Evolutionary conservation across 208 protist species (phyloP), one percentile per base, ranked within the genome.

Genomic region (Trypanosoma conorhini): DNA sequence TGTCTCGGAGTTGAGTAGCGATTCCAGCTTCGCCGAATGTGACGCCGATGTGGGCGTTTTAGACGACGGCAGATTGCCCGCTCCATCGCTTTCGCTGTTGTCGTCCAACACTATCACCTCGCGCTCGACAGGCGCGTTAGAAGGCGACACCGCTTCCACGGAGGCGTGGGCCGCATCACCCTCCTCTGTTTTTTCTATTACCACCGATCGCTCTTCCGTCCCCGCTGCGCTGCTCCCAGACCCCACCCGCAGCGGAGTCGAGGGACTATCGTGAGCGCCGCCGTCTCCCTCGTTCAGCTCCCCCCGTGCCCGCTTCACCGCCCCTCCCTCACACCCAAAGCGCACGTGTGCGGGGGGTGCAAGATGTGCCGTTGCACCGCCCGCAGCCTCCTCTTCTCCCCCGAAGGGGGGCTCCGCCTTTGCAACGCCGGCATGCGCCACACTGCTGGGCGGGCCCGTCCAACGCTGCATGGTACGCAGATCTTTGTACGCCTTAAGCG

Each of bases 391-490:
- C 17, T 21, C 50, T 4, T 26, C 22, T 4, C 55, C 9, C n/a
- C n/a, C n/a, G n/a, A n/a, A n/a, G n/a, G 10, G 30, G 3, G 3
- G 55, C 22, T n/a, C 22, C 8, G n/a, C 38, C 8, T 35, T 28
- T 15, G 31, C 55, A 8, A 59, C 13, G 17, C 30, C 55, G 13
- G 9, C 15, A 13, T 35, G 2, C 5, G 10, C 5, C n/a, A 35
- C 55, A 13, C 15, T 31, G 33, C 3, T 35, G 21, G n/a, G 50
- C 24, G 52, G 12, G 31, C 17, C 38, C 7, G 35, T 52, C 63
- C 10, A 68, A n/a, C 22, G 38, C 8, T 24, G 52, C 7, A 68
- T 61, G 28, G 63, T 68, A 33, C 63, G 63, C 51, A 68, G 26
- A 33, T 58, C 3, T 22, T 68, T 31, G 35, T 68, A 52, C 24